Percentiles rank a stretch among this genome's conserved stretches.
Evolutionary conservation across 2,329 filamentous ascomycete genomes (phyloP).

Genomic region (Phaeophleospora eucalypticola): DNA sequence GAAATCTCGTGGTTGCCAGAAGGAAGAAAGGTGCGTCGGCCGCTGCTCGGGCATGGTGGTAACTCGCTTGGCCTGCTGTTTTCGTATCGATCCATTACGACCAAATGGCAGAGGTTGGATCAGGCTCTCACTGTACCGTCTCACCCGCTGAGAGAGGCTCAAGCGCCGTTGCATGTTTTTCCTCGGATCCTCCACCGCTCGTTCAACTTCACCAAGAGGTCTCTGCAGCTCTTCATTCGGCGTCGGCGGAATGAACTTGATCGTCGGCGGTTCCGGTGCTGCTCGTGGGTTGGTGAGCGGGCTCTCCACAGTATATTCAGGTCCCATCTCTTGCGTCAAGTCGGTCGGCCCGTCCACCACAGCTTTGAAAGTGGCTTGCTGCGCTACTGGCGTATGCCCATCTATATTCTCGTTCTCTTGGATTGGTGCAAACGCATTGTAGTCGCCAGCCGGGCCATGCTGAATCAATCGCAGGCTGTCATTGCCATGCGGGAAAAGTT

Average conservation of each 20-base stretch:
- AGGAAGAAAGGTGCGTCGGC: constrained; percentile 50
- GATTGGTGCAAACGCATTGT: constrained; percentile 2
- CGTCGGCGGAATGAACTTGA: constrained; percentile 54
- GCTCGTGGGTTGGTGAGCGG: constrained; percentile 57
- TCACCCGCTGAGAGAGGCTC: constrained; percentile 41
- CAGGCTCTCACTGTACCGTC: constrained; percentile 45
- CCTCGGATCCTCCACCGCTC: constrained; percentile 6
- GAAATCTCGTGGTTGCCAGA: constrained; percentile 61
- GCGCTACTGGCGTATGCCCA: constrained; percentile 2
- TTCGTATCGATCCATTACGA: constrained; percentile 21
- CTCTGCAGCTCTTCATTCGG: constrained; percentile 46
- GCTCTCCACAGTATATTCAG: constrained; percentile 44
- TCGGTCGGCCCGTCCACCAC: constrained; percentile 15
- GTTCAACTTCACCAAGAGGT: constrained; percentile 27
- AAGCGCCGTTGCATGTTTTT: constrained; percentile 30
- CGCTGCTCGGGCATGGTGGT: constrained; percentile 24
- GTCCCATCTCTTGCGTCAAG: constrained; percentile 8
- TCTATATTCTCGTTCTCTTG: constrained; percentile 4
- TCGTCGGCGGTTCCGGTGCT: constrained; percentile 54
- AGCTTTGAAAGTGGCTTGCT: constrained; percentile 13
- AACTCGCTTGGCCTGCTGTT: constrained; percentile 13
- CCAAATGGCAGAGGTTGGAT: constrained; percentile 39
- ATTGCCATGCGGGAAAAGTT: constrained; percentile 61
- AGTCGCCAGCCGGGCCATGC: constrained; percentile 30
- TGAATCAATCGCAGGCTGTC: constrained; percentile 62